Evolutionary conservation across 2,329 filamentous ascomycete genomes (phyloP), one percentile per base, ranked within the genome.

Genomic region (Xylariaceae sp.): DNA sequence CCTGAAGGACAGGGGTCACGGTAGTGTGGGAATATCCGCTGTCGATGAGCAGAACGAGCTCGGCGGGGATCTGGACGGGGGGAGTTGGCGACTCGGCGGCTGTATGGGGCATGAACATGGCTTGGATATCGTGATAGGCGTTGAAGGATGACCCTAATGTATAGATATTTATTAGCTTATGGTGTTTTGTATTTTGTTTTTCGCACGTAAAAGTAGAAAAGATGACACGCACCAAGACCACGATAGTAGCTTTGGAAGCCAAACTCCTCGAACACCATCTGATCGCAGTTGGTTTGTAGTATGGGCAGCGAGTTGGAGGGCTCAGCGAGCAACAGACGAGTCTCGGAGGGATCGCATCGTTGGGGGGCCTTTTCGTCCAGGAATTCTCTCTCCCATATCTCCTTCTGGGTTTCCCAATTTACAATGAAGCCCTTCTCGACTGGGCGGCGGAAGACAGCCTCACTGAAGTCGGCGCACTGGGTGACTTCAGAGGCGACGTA

Each of bases 191-290:
- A n/a, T n/a, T n/a, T n/a, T n/a, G n/a, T n/a, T n/a, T n/a, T n/a
- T n/a, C n/a, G n/a, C n/a, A n/a, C n/a, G 11, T 9, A 11, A 9
- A 17, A 24, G 4, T 33, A 19, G 24, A 31, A 14, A 23, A 16
- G 19, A 26, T n/a, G n/a, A n/a, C n/a, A 66, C 78, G 57, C 72
- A 85, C 90, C 90, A 62, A 90, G 79, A 55, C 85, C 87, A 59
- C 95, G 86, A 63, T 89, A 89, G 75, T 96, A 96, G 64, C 90
- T 89, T 9, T 88, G 85, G 74, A 99, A 99, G 2, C 91, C 91
- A 77, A 95, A 99, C 72, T 98, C 93, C 71, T 99, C 95, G 78
- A 99, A 98, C 1, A 98, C 86, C 70, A 99, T 92, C 78, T 99
- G 94, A 70, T 99, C 95, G 66, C 91, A 92, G 72, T 97, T 95